Base-by-base conservation (phyloP, 73 alveolate species). In the Blepharisma stoltei region DNA sequence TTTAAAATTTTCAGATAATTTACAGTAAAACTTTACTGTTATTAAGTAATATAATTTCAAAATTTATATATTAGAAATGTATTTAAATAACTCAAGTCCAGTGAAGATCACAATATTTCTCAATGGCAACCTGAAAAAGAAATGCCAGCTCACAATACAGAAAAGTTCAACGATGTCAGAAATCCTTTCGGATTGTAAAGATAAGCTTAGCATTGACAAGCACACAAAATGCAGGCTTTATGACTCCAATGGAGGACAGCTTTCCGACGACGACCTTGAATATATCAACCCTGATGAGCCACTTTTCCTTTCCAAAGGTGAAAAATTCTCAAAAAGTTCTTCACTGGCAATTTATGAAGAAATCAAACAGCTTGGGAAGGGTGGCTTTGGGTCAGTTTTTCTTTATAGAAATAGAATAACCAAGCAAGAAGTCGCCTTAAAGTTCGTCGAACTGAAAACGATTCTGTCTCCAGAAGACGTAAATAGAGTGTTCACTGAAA, bases 311-410 rank as follows among this genome's bases (percentile, higher is more conserved):
- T 69, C 79, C 5, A 11, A 69, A 69, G 79, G 79, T 7, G 79
- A 69, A 43, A 46, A 69, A 18, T 69, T 69, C 65, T 7, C 38
- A 9, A 46, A 38, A n/a, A 44, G 38, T 43, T 69, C 79, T 44
- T 14, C 46, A 7, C 23, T 69, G 55, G 79, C 79, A 7, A 44
- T 93, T 37, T 80, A 88, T 67, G 71, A 71, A 49, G 83, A 89
- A 86, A 86, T 87, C 50, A 84, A 75, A 71, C 48, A 70, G 27
- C 77, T 84, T 45, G 99, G 99, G 9, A 83, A 95, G 77, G 99
- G 99, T 6, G 99, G 98, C 0, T 96, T 90, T 79, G 99, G 99
- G 27, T 81, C 88, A 60, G 99, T 95, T 18, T 90, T 83, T 20
- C 82, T 96, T 37, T 95, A 92, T 54, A 89, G 83, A 47, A 98